Evolutionary conservation across 2,329 filamentous ascomycete genomes (phyloP).

Genomic region (Aurifilum marmelostoma): DNA sequence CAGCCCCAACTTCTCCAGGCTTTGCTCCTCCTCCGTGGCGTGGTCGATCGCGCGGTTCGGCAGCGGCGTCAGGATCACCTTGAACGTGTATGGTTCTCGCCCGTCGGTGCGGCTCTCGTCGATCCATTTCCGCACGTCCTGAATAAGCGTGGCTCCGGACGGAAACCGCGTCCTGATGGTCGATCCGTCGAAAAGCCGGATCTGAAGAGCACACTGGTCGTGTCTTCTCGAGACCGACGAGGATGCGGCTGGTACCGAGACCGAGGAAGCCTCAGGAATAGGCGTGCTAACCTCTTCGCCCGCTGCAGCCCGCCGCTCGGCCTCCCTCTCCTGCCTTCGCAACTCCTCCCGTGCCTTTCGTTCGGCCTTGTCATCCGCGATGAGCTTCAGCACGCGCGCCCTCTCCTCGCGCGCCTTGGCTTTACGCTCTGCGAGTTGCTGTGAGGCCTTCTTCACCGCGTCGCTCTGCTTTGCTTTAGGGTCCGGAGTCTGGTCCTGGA

Average conservation of each 20-base stretch:
- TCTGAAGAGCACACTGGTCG: slow-evolving; percentile 66
- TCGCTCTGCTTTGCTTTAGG: slow-evolving; percentile 42
- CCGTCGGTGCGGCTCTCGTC: slow-evolving; percentile 63
- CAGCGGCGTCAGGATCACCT: slow-evolving; percentile 77
- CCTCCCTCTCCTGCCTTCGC: slow-evolving; percentile 47
- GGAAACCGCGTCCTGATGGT: slow-evolving; percentile 75
- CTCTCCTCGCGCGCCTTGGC: slow-evolving; percentile 70
- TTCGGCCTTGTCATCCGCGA: slow-evolving; percentile 75
- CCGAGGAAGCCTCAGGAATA: slow-evolving; percentile 34
- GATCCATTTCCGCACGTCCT: slow-evolving; percentile 76
- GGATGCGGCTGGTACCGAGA: slow-evolving; percentile 29
- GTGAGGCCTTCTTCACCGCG: slow-evolving; percentile 51
- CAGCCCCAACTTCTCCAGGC: slow-evolving; percentile 71
- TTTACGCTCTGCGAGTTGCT: slow-evolving; percentile 64
- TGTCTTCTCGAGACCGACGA: slow-evolving; percentile 34
- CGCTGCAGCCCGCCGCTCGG: slow-evolving; percentile 31
- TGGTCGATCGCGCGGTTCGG: slow-evolving; percentile 76
- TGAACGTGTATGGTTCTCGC: slow-evolving; percentile 75
- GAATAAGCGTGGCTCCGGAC: slow-evolving; percentile 62
- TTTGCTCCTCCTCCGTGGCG: slow-evolving; percentile 68
- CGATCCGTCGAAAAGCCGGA: slow-evolving; percentile 82
- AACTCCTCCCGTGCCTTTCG: slow-evolving; percentile 61
- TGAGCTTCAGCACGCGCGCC: slow-evolving; percentile 71
- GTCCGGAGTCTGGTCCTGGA: slow-evolving; percentile 42
- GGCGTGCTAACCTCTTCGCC: slow-evolving; percentile 33